phyloP scores from a whole-genome alignment of 2,329 filamentous ascomycete species.

The Chaetomium olivaceum region DNA sequence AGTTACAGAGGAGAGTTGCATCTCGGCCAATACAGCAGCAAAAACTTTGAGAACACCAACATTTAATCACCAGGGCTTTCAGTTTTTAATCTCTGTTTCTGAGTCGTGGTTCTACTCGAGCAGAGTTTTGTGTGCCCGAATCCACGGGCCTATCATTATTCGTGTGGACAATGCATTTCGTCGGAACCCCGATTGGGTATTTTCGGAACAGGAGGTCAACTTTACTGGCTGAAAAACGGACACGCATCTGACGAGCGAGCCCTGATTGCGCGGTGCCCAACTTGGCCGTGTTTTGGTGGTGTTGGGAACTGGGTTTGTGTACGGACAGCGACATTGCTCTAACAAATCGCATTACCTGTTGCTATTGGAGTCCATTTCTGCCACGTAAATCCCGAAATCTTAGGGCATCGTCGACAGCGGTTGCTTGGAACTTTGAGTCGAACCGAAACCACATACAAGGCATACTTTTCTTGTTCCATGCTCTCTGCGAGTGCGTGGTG shows the following conservation, averaged over 20 bases:
- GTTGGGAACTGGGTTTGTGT: conserved; percentile 4
- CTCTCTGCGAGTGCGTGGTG: not conserved
- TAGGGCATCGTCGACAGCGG: conserved; percentile 5
- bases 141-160: not conserved
- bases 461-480: not conserved
- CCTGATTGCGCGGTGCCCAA: conserved; percentile 14
- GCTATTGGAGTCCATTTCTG: conserved; percentile 2
- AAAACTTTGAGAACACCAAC: no score
- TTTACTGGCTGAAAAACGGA: conserved; percentile 11
- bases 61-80: no score
- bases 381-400: conserved; percentile 11
- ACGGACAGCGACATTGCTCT: conserved; percentile 7
- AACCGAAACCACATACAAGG: not conserved
- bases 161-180: not conserved
- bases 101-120: no score
- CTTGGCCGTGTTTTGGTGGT: not conserved
- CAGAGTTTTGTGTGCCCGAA: not conserved
- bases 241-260: conserved; percentile 7
- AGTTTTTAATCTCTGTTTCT: no score
- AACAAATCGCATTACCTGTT: not conserved
- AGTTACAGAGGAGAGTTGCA: no score
- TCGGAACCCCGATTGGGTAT: conserved; percentile 10
- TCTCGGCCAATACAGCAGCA: no score
- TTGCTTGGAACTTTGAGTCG: not conserved
- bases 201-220: not conserved